Percentiles rank a stretch among this genome's conserved stretches.
phyloP scores from a whole-genome alignment of 768 basidiomycete species.

The Naematelia aurantialba region DNA sequence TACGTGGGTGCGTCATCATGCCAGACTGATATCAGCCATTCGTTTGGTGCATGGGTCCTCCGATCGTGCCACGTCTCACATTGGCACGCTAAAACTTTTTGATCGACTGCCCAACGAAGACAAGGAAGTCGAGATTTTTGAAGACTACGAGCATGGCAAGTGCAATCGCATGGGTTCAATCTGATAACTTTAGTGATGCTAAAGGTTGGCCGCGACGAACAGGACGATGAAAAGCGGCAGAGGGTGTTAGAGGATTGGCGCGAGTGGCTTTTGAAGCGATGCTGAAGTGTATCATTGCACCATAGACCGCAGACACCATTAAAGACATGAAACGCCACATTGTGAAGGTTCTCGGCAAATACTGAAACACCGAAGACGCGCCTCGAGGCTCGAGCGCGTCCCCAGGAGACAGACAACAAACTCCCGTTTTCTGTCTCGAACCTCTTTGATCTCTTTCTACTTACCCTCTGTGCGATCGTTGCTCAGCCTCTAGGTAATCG shows the following conservation, averaged over 20 bases:
- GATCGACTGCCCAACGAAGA: constrained; percentile 43
- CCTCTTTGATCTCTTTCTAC: background rate
- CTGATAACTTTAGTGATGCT: constrained; percentile 38
- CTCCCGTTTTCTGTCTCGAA: background rate
- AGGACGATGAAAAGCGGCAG: constrained; percentile 50
- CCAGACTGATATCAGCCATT: constrained; percentile 33
- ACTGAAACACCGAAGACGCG: background rate
- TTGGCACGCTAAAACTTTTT: constrained; percentile 44
- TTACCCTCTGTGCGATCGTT: too few relatives aligned
- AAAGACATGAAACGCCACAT: background rate
- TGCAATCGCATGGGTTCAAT: background rate
- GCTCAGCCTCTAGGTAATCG: too few relatives aligned
- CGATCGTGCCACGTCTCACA: constrained; percentile 49
- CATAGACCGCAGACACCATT: too few relatives aligned
- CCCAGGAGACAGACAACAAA: background rate
- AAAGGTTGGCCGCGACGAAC: constrained; percentile 36
- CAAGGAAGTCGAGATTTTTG: constrained; percentile 51
- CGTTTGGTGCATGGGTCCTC: constrained; percentile 50
- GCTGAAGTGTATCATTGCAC: too few relatives aligned
- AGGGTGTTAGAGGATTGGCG: constrained; percentile 49
- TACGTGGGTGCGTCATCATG: constrained; percentile 32
- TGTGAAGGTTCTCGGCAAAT: background rate
- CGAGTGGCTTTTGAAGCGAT: constrained; percentile 46
- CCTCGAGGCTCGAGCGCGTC: constrained; percentile 1
- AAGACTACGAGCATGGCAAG: constrained; percentile 51